Base-by-base conservation (phyloP, 352 stramenopile genomes). In the Globisporangium radiosum region DNA sequence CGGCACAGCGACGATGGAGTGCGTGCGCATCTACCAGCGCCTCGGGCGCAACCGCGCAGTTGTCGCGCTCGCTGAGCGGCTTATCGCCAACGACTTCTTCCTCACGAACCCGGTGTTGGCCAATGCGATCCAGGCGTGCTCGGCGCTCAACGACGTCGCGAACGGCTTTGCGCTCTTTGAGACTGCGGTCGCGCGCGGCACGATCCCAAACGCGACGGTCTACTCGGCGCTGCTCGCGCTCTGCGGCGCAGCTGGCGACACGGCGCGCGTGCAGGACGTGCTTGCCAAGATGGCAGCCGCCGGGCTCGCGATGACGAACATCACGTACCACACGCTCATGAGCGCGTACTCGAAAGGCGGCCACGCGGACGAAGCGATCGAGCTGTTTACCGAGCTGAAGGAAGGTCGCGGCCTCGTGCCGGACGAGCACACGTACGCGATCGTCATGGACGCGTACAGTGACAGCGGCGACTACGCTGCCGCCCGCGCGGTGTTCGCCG, bases 241-340 rank as follows among this genome's bases (percentile, higher is more conserved):
- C 13, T 76, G 71, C 17, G 78, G 70, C 1, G 63, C 70, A 1
- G 68, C 69, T 0, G 76, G 75, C 11, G 80, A 92, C 56, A 69
- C 70, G 15, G 65, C 68, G n/a, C 68, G 69, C 7, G 76, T 91
- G 37, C 64, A 76, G 42, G 43, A 62, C 33, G 66, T 88, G 52
- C 70, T 89, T 13, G 52, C 61, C 17, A 69, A 84, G 56, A 90
- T 92, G 78, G 55, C 82, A 37, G 56, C 80, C 4, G 64, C 65
- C 9, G 75, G 75, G 7, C 57, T 86, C 2, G 56, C 72, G 53
- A 85, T 92, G 78, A 90, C 82, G 61, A 62, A 87, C 62, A 79
- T 83, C 47, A 84, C 76, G 56, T 88, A 88, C 60, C 80, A 90
- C 58, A 77, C 81, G 56, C 70, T 82, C 47, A 87, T 94, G 71